Evolutionary conservation across 2,329 filamentous ascomycete species (phyloP), one percentile per base, ranked within the genome.

Genomic region (Penicillium palitans): DNA sequence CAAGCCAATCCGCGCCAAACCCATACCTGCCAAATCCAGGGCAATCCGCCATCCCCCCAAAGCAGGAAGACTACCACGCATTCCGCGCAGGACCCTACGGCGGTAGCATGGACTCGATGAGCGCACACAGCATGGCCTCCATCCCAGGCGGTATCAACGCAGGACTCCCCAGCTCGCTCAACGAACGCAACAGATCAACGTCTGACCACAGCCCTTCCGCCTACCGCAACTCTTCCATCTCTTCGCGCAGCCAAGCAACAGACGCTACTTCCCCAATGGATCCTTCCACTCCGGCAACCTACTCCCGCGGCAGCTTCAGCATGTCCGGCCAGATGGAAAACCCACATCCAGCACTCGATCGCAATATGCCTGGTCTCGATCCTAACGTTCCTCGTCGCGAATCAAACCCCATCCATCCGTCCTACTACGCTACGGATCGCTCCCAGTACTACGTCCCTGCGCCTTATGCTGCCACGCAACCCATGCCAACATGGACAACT

Each of bases 211-310:
- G 71, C 53, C 68, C 70, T 1, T 68, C 71, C 3, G 69, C 73
- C 12, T 78, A 78, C 55, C 72, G 76, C 48, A 78, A 75, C 41
- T 72, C 74, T 4, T 76, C 75, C 9, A 70, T 78, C 25, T 74
- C 75, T 13, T 74, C 72, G 24, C 72, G 75, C 42, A 75, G 68
- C 52, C 68, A 75, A 39, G 67, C 72, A 8, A 71, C 75, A 13
- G 76, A 77, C 46, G 70, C 70, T 2, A 72, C 75, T 13, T 75
- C 74, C 3, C 71, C 73, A 2, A 72, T 77, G 54, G 75, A 77
- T 52, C 69, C 74, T 4, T 63, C 74, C 7, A 74, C 74, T 0
- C 70, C 74, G 0, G 69, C 61, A 21, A 72, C 72, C 10, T 77
- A 73, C 63, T 74, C 74, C 6, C 70, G 74, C 45, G 65, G 69